phyloP scores from a whole-genome alignment of 441 rosid genomes.

The Gossypium armourianum region DNA sequence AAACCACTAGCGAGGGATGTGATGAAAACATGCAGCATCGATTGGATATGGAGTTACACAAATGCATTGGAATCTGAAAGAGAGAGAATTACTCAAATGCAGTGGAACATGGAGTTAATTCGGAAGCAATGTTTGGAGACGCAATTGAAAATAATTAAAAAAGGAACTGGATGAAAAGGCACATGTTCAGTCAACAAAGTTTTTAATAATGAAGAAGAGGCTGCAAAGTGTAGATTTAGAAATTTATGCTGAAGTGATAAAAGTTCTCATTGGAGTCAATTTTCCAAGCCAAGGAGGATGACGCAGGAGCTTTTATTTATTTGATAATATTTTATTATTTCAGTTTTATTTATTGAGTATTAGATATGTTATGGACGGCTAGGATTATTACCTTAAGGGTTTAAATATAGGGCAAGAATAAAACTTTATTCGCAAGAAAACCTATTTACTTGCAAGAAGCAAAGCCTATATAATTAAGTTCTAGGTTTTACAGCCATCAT shows the following conservation, averaged over 20 bases:
- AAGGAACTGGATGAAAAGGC: neutral
- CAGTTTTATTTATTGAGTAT: neutral
- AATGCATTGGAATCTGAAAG: neutral
- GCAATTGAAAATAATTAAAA: neutral
- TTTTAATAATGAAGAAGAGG: neutral
- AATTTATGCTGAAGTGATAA: neutral
- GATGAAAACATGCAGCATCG: neutral
- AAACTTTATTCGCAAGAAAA: neutral
- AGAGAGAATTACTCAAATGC: neutral
- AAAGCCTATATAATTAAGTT: neutral
- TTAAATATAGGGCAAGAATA: neutral
- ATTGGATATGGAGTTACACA: neutral
- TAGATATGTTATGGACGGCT: neutral
- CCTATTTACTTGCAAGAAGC: neutral
- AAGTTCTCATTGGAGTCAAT: neutral
- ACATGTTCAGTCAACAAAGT: neutral
- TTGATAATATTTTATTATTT: neutral
- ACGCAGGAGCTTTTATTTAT: neutral
- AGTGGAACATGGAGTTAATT: neutral
- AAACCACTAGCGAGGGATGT: neutral
- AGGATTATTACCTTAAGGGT: neutral
- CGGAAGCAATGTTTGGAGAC: neutral
- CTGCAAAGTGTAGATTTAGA: neutral
- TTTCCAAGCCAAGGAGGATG: neutral
- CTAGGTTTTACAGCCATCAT: neutral